phyloP scores from a whole-genome alignment of 768 basidiomycete genomes.

The Leccinellum rugosiceps region DNA sequence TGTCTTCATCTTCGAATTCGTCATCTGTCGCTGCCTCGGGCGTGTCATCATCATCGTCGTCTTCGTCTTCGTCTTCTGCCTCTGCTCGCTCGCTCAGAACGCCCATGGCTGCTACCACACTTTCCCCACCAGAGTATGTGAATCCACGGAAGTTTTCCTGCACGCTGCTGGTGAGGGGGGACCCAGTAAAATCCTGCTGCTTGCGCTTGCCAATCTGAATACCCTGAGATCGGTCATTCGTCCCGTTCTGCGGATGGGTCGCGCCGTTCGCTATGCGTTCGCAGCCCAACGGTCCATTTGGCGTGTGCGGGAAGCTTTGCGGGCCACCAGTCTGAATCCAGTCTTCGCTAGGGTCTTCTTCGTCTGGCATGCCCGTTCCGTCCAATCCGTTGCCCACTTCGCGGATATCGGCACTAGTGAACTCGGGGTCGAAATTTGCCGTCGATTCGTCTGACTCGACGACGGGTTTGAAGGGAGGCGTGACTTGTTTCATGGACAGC shows the following conservation, averaged over 20 bases:
- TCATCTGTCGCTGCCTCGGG: conserved; percentile 64
- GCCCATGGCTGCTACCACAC: conserved; percentile 47
- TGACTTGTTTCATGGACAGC: conserved; percentile 81
- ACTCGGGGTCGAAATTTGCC: conserved; percentile 98
- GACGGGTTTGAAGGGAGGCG: conserved; percentile 96
- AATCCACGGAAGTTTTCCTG: conserved; percentile 98
- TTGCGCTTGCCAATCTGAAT: conserved; percentile 55
- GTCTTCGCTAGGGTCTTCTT: conserved; percentile 68
- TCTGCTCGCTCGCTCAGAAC: conserved; percentile 32
- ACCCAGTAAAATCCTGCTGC: conserved; percentile 45
- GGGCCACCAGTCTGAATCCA: conserved; percentile 39
- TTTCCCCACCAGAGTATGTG: conserved; percentile 79
- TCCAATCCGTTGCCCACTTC: conserved; percentile 59
- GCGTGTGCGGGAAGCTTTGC: conserved; percentile 47
- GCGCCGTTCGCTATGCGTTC: conserved; percentile 34
- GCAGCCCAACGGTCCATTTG: conserved; percentile 76
- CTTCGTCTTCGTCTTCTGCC: conserved; percentile 37
- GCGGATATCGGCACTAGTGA: conserved; percentile 87
- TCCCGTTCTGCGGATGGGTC: conserved; percentile 12
- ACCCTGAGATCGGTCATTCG: conserved; percentile 25
- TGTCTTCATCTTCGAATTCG: conserved; percentile 65
- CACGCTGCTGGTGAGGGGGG: conserved; percentile 84
- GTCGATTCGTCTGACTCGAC: conserved; percentile 98
- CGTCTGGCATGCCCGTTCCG: conserved; percentile 42
- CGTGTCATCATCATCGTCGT: conserved; percentile 45